Percentiles rank a stretch among this genome's conserved stretches.
Evolutionary conservation across 306 rosid species (phyloP).

Genomic region (Acacia acuminata): DNA sequence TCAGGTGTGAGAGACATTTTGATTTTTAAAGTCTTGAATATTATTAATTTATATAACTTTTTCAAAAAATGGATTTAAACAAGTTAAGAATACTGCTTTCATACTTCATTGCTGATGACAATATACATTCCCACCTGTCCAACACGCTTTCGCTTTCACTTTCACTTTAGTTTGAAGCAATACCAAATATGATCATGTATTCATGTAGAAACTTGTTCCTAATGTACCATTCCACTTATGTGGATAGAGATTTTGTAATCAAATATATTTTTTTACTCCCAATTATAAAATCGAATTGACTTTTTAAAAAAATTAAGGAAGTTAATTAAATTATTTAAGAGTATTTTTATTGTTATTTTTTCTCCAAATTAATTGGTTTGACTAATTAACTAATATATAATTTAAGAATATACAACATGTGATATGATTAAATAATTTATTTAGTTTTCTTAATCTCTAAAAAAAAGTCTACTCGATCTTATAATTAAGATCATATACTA

Average conservation of each 20-base stretch:
- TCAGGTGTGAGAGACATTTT: not conserved
- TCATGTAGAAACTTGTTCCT: not conserved
- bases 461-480: too few species aligned
- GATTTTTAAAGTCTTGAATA: not conserved
- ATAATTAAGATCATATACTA: too few species aligned
- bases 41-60: not conserved
- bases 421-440: too few species aligned
- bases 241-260: not conserved
- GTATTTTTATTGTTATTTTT: too few species aligned
- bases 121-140: not conserved
- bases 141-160: not conserved
- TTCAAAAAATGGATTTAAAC: not conserved
- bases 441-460: too few species aligned
- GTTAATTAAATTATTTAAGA: too few species aligned
- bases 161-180: conserved; percentile 10
- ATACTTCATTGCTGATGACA: not conserved
- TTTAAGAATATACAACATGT: too few species aligned
- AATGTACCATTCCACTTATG: not conserved
- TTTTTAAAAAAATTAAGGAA: too few species aligned
- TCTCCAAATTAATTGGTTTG: too few species aligned
- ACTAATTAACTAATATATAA: too few species aligned
- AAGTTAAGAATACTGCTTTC: not conserved
- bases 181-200: not conserved
- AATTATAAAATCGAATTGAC: too few species aligned
- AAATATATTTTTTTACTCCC: too few species aligned